These are phyloP conservation scores for Aquilaria sinensis DNA, from an alignment of 345 rosid species.

Conservation along the genomic window DNA sequence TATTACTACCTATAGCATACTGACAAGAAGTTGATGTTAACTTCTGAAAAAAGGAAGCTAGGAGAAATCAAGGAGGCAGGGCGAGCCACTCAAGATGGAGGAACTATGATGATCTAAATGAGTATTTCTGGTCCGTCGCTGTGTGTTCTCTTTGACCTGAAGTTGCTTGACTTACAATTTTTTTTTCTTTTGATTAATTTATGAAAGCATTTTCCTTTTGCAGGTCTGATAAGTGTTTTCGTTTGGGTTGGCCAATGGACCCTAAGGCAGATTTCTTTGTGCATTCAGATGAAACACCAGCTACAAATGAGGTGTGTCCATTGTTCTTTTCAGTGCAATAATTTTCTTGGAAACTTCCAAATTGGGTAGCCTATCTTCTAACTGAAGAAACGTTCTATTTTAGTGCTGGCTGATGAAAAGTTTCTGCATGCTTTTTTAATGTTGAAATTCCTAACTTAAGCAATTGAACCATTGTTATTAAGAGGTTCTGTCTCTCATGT, in stretches of 20 bases:
- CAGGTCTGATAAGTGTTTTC: slow-evolving; percentile 78
- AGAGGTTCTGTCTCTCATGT: neutral
- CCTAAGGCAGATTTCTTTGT: slow-evolving; percentile 61
- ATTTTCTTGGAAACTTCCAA: too few relatives aligned
- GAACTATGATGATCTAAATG: slow-evolving; percentile 95
- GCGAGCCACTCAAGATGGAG: slow-evolving; percentile 98
- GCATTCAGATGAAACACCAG: slow-evolving; percentile 37
- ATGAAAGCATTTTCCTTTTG: slow-evolving; percentile 14
- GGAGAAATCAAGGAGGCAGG: slow-evolving; percentile 72
- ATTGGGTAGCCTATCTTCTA: too few relatives aligned
- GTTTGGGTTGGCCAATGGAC: slow-evolving; percentile 71
- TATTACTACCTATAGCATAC: neutral
- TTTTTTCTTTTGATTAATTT: slow-evolving; percentile 12
- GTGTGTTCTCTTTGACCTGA: too few relatives aligned
- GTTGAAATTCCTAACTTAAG: neutral
- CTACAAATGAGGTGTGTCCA: slow-evolving; percentile 36
- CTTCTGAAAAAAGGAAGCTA: slow-evolving; percentile 59
- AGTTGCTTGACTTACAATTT: slow-evolving; percentile 15
- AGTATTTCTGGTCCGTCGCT: slow-evolving; percentile 75
- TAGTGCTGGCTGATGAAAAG: too few relatives aligned
- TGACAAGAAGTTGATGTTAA: slow-evolving; percentile 18
- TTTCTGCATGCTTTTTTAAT: slow-evolving; percentile 3
- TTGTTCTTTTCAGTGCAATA: neutral
- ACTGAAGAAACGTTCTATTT: too few relatives aligned
- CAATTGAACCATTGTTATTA: neutral